Percentiles rank a stretch among this genome's conserved stretches.
These are phyloP conservation scores for Aspergillus novoparasiticus DNA, from an alignment of 2,329 filamentous ascomycete genomes.

Conservation along the genomic window DNA sequence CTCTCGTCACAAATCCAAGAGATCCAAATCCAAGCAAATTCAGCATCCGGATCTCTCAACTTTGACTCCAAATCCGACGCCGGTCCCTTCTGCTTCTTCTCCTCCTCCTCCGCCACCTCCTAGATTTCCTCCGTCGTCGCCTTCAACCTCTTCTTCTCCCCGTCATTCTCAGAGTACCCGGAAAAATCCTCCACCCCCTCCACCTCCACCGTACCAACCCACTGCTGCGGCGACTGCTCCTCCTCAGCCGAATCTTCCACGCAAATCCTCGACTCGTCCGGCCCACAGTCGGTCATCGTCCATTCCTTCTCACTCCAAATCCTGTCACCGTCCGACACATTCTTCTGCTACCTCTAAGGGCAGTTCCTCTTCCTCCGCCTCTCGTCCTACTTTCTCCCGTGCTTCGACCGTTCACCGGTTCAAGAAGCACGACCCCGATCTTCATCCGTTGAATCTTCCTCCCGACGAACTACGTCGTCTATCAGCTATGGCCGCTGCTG, in stretches of 20 bases:
- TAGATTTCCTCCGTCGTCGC: slow-evolving; percentile 7
- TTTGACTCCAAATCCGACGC: slow-evolving; percentile 8
- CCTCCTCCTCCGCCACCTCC: slow-evolving; percentile 5
- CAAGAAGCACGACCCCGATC: slow-evolving; percentile 56
- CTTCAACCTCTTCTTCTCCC: slow-evolving; percentile 10
- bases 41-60: slow-evolving; percentile 7
- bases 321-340: slow-evolving; percentile 19
- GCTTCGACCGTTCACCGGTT: slow-evolving; percentile 27
- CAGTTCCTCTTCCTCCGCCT: slow-evolving; percentile 19
- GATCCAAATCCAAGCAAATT: slow-evolving; percentile 23
- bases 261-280: slow-evolving; percentile 13
- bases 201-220: slow-evolving; percentile 9
- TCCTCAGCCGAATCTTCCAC: slow-evolving; percentile 11
- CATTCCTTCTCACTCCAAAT: slow-evolving; percentile 11
- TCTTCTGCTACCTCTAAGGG: slow-evolving; percentile 6
- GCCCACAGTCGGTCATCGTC: slow-evolving; percentile 11
- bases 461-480: slow-evolving; percentile 84
- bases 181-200: slow-evolving; percentile 8
- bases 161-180: slow-evolving; percentile 7
- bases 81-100: slow-evolving; percentile 10
- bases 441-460: slow-evolving; percentile 85
- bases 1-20: slow-evolving; percentile 35
- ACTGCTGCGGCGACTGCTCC: slow-evolving; percentile 11
- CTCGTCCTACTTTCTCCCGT: slow-evolving; percentile 19
- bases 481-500: slow-evolving; percentile 57